phyloP scores from a whole-genome alignment of 495 filamentous ascomycete genomes.

The Aspergillus avenaceus region DNA sequence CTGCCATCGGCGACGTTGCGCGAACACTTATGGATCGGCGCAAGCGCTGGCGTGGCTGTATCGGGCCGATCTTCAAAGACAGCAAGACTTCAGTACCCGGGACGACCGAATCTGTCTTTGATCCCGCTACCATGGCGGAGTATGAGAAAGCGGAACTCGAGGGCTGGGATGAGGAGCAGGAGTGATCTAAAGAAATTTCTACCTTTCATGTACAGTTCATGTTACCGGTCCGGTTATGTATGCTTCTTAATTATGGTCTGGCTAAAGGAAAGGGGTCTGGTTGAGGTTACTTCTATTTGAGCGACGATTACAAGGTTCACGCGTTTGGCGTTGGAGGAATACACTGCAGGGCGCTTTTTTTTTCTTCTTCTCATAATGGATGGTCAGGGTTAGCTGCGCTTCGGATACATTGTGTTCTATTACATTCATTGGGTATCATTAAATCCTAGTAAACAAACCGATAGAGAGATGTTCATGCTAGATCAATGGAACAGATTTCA shows the following conservation, averaged over 20 bases:
- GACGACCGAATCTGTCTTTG: slow-evolving; percentile 61
- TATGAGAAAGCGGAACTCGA: slow-evolving; percentile 68
- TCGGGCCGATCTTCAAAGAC: slow-evolving; percentile 81
- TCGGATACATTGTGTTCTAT: not conserved
- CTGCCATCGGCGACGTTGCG: slow-evolving; percentile 87
- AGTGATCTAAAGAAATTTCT: slow-evolving; percentile 27
- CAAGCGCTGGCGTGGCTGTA: slow-evolving; percentile 79
- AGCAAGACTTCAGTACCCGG: slow-evolving; percentile 58
- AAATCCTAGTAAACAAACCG: not conserved
- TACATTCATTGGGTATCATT: slow-evolving; percentile 6
- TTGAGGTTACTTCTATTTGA: not conserved
- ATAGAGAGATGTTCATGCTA: not conserved
- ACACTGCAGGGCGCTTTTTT: not conserved
- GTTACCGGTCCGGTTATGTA: not conserved
- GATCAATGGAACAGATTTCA: not conserved
- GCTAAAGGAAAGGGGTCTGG: not conserved
- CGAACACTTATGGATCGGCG: slow-evolving; percentile 85
- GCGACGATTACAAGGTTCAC: slow-evolving; percentile 1
- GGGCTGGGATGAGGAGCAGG: slow-evolving; percentile 69
- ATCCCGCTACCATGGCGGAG: slow-evolving; percentile 48
- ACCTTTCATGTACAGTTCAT: slow-evolving; percentile 6
- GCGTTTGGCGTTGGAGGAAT: not conserved
- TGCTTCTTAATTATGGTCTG: not conserved
- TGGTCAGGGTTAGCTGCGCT: not conserved
- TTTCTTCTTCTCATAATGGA: not conserved